A percentile compares a stretch with the other conserved stretches of the same genome.
phyloP scores from a whole-genome alignment of 768 basidiomycete genomes.

The Xerocomellus dryophilus region DNA sequence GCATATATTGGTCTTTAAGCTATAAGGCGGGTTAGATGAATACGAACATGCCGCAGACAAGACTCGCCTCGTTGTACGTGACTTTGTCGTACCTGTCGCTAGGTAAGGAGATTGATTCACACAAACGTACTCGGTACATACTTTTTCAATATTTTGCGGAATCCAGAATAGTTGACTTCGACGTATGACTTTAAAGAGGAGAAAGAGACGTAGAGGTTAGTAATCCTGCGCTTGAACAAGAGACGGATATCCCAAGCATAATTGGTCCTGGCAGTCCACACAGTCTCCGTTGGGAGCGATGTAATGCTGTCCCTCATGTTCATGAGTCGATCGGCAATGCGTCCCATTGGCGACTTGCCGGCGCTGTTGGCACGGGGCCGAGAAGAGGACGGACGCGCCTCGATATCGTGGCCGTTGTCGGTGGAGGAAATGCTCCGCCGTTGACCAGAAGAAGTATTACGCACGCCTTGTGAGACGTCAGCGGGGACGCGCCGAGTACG shows the following conservation, averaged over 20 bases:
- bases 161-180: slow-evolving; percentile 89
- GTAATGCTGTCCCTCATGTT: slow-evolving; percentile 52
- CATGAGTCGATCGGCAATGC: slow-evolving; percentile 48
- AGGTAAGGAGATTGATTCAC: neutral
- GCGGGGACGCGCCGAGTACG: neutral
- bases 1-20: slow-evolving; percentile 78
- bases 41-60: neutral
- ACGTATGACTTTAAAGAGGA: slow-evolving; percentile 81
- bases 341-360: slow-evolving; percentile 35
- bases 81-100: slow-evolving; percentile 90
- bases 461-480: slow-evolving; percentile 12
- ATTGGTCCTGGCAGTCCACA: slow-evolving; percentile 79
- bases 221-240: slow-evolving; percentile 86
- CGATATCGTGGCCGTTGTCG: slow-evolving; percentile 38
- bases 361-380: slow-evolving; percentile 22
- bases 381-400: slow-evolving; percentile 25
- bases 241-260: slow-evolving; percentile 82
- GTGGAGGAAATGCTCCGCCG: slow-evolving; percentile 48
- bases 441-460: slow-evolving; percentile 5
- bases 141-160: slow-evolving; percentile 96
- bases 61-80: slow-evolving; percentile 59
- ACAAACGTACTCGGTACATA: slow-evolving; percentile 34
- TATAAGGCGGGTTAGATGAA: slow-evolving; percentile 24
- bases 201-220: slow-evolving; percentile 72
- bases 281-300: slow-evolving; percentile 43